A percentile compares a stretch with the other conserved stretches of the same genome.
phyloP scores from a whole-genome alignment of 305 asterid species.

The Caryopteris hybrid region DNA sequence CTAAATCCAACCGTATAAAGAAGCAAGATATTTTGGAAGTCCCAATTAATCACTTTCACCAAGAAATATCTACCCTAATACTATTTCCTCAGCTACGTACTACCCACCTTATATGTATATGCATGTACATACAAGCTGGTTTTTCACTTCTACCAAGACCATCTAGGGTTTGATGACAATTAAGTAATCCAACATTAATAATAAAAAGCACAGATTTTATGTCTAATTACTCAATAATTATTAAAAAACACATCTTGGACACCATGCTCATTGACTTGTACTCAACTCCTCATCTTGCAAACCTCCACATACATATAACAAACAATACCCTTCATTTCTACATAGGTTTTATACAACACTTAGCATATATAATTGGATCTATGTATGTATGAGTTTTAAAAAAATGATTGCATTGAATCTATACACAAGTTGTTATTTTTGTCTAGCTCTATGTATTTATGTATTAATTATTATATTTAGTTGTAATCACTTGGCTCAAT shows the following conservation, averaged over 20 bases:
- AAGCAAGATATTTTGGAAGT: neutral
- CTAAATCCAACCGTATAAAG: neutral
- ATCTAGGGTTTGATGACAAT: constrained; percentile 33
- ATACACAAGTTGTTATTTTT: constrained; percentile 21
- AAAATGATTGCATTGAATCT: constrained; percentile 17
- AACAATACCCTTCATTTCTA: neutral
- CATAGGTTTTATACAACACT: constrained; percentile 5
- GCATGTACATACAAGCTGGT: constrained; percentile 22
- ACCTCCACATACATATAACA: constrained; percentile 6
- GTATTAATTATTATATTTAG: constrained; percentile 22
- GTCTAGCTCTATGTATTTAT: constrained; percentile 29
- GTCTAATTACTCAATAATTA: constrained; percentile 14
- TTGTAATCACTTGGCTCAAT: constrained; percentile 50
- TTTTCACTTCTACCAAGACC: constrained; percentile 33
- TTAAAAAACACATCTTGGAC: constrained; percentile 28
- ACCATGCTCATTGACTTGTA: constrained; percentile 37
- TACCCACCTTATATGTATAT: neutral
- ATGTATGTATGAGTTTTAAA: neutral
- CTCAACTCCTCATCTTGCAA: constrained; percentile 9
- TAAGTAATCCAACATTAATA: no score
- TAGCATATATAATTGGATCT: no score
- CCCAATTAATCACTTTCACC: neutral
- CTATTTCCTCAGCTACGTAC: no score
- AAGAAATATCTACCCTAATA: neutral
- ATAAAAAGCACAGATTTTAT: no score